Evolutionary conservation across 2,329 filamentous ascomycete genomes (phyloP).

Genomic region (Zymoseptoria tritici): DNA sequence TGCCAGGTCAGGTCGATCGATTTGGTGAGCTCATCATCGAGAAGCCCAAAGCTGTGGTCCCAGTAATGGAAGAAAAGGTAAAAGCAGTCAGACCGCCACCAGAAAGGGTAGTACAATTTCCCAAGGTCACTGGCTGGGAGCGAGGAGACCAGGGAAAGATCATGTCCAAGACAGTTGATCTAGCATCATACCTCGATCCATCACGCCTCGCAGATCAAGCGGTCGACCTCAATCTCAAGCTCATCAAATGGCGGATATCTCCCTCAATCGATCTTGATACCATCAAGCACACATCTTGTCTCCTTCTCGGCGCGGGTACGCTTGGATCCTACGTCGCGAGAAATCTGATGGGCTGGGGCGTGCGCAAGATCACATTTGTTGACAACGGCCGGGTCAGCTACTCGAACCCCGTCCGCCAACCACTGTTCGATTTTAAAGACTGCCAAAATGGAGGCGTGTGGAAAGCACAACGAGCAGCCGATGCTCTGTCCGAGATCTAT

Average conservation of each 20-base stretch:
- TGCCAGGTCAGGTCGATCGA: conserved; percentile 25
- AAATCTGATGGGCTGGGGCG: conserved; percentile 90
- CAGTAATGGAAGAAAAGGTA: conserved; percentile 12
- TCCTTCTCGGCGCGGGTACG: conserved; percentile 86
- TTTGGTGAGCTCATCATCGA: conserved; percentile 26
- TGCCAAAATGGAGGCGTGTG: conserved; percentile 75
- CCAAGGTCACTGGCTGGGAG: conserved; percentile 94
- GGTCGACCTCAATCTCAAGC: conserved; percentile 90
- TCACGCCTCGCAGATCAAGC: conserved; percentile 80
- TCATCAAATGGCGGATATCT: conserved; percentile 98
- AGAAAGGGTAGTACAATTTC: conserved; percentile 40
- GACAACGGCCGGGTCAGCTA: conserved; percentile 91
- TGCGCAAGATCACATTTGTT: conserved; percentile 89
- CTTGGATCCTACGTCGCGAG: conserved; percentile 89
- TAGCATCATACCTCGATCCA: conserved; percentile 92
- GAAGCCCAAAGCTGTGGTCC: conserved; percentile 9
- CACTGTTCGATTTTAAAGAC: conserved; percentile 83
- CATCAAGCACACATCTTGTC: conserved; percentile 83
- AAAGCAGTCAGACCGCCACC: conserved; percentile 23
- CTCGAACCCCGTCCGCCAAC: conserved; percentile 92
- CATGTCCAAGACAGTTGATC: conserved; percentile 66
- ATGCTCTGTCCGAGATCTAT: conserved; percentile 76
- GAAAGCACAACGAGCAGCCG: conserved; percentile 75
- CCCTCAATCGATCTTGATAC: conserved; percentile 78
- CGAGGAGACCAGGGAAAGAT: conserved; percentile 72